phyloP scores from a whole-genome alignment of 2,329 filamentous ascomycete genomes.

The Alternaria burnsii region DNA sequence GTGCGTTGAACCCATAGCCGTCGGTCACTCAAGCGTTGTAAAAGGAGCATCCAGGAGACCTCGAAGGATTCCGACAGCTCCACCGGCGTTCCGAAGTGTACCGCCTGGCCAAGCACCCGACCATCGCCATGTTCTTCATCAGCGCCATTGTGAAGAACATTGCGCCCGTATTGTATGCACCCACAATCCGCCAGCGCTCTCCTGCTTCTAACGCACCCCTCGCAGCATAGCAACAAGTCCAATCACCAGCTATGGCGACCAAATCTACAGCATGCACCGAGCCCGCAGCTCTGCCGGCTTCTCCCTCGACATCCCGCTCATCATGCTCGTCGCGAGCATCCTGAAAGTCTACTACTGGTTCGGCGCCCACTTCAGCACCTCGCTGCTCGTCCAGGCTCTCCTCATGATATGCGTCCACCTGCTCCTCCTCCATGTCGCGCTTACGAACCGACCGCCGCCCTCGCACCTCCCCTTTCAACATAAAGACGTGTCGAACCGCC shows the following conservation, averaged over 20 bases:
- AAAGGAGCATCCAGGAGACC: neutral
- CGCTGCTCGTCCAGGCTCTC: conserved; percentile 67
- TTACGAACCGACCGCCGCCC: conserved; percentile 62
- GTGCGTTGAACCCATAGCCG: neutral
- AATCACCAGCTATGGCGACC: conserved; percentile 71
- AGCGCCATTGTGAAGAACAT: conserved; percentile 47
- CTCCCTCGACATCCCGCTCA: conserved; percentile 71
- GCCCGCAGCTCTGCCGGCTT: conserved; percentile 68
- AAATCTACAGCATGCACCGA: conserved; percentile 71
- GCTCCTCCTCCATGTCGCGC: conserved; percentile 67
- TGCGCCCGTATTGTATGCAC: conserved; percentile 50
- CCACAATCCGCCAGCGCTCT: neutral
- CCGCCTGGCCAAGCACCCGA: neutral
- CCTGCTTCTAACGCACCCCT: conserved; percentile 9
- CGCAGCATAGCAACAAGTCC: conserved; percentile 68
- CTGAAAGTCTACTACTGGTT: conserved; percentile 74
- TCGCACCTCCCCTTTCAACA: conserved; percentile 68
- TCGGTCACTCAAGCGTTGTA: neutral
- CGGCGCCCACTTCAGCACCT: conserved; percentile 66
- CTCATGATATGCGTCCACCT: conserved; percentile 68
- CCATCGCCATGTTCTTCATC: conserved; percentile 46
- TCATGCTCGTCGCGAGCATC: conserved; percentile 72
- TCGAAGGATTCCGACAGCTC: conserved; percentile 6
- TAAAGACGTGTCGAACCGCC: conserved; percentile 60
- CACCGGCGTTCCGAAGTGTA: conserved; percentile 13